Evolutionary conservation across 202 grass and related monocot species (phyloP), one percentile per base, ranked within the genome.

Genomic region (Carex arenaria): DNA sequence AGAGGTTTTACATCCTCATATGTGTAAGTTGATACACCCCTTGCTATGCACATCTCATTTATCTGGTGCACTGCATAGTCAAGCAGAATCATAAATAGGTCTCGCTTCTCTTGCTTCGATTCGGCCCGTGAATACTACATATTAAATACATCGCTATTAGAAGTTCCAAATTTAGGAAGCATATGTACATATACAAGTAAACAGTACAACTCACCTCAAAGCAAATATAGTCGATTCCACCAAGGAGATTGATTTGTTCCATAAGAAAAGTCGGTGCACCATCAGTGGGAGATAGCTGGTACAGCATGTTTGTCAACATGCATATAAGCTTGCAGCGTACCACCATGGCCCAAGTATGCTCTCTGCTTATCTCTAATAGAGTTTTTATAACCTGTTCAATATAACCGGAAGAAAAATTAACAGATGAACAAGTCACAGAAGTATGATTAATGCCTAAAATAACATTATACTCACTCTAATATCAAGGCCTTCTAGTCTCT

Each of bases 341-440:
- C 85, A 91, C 85, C 88, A 92, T 92, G 59, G 96, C 96, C 96
- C 96, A 98, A n/a, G 96, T 93, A 80, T 98, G 87, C 57, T 98
- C 89, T 72, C 87, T 88, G 56, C 96, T 93, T 68, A 98, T 90
- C 77, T 98, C 93, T 88, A 98, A 87, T 79, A 98, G 85, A 74
- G 86, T 89, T 89, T 95, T 95, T 70, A 98, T 87, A 86, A 98
- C 93, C 96, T 98, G 86, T 85, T 69, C 8, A 64, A 23, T 28
- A 81, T 49, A 80, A 64, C 36, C 40, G 65, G 30, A 86, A 79
- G 68, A 18, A 69, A 57, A 65, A 73, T 56, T 47, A 74, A 83
- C 3, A 85, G 77, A 72, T 63, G 28, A 66, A 79, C 38, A 43
- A 74, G 30, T 68, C 22, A 85, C 67, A 61, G 67, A 60, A 40